A percentile compares a stretch with the other conserved stretches of the same genome.
These are phyloP conservation scores for Cyberlindnera bimundalis DNA, from an alignment of 805 yeast genomes.

Conservation along the genomic window DNA sequence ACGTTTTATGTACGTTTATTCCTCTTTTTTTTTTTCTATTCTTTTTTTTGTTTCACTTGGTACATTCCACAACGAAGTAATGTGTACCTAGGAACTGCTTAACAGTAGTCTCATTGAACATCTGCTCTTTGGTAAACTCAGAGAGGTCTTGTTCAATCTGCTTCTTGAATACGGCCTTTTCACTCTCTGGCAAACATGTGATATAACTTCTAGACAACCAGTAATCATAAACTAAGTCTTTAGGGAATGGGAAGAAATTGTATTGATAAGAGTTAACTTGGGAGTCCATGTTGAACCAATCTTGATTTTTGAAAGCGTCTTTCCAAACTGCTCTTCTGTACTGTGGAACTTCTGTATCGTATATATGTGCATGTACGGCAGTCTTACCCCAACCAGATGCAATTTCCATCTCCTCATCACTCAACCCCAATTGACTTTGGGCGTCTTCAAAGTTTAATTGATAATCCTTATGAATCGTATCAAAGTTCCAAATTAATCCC, in stretches of 20 bases:
- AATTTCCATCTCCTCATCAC: conserved; percentile 8
- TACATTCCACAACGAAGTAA: conserved; percentile 18
- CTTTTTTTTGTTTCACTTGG: conserved; percentile 2
- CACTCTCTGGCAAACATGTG: conserved; percentile 39
- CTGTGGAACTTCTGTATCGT: conserved; percentile 51
- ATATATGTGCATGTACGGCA: conserved; percentile 21
- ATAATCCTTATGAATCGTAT: conserved; percentile 23
- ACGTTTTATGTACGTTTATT: no score
- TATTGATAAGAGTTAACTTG: conserved; percentile 33
- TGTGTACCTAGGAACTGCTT: conserved; percentile 25
- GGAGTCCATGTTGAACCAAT: conserved; percentile 33
- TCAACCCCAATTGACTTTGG: conserved; percentile 6
- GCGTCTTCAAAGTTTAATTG: conserved; percentile 15
- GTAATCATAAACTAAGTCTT: conserved; percentile 40
- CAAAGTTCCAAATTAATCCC: conserved; percentile 61
- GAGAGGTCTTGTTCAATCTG: conserved; percentile 28
- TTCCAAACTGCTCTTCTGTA: conserved; percentile 50
- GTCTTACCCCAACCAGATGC: conserved; percentile 17
- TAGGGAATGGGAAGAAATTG: conserved; percentile 31
- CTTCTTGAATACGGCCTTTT: conserved; percentile 32
- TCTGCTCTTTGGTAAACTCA: conserved; percentile 6
- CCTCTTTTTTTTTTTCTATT: no score
- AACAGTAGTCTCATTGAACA: conserved; percentile 7
- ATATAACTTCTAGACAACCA: conserved; percentile 57
- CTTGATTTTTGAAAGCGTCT: conserved; percentile 32